These are phyloP conservation scores for Tremella fuciformis DNA, from an alignment of 768 basidiomycete genomes.

Conservation along the genomic window DNA sequence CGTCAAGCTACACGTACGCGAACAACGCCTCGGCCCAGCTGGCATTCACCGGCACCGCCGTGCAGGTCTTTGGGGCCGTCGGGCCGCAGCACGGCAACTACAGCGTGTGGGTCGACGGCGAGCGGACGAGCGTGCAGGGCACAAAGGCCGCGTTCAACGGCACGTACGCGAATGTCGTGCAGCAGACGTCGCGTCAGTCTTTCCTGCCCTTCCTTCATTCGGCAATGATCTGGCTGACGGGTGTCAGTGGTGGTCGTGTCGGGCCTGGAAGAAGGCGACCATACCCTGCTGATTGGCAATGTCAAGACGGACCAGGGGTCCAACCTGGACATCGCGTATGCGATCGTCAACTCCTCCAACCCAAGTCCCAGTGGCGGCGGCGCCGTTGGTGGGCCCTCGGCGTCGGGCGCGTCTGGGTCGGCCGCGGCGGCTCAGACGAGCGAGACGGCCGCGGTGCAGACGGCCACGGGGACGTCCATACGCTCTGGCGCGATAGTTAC, in stretches of 20 bases:
- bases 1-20: too few relatives aligned
- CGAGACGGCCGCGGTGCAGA: too few relatives aligned
- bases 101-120: neutral
- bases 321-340: neutral
- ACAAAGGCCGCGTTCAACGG: neutral
- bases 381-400: too few relatives aligned
- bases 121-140: neutral
- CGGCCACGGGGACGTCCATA: too few relatives aligned
- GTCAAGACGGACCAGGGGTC: neutral
- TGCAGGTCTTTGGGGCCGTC: neutral
- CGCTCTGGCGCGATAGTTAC: too few relatives aligned
- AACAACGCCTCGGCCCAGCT: too few relatives aligned
- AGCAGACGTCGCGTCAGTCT: neutral
- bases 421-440: too few relatives aligned
- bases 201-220: neutral
- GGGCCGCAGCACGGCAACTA: neutral
- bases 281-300: neutral
- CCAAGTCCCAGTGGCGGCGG: too few relatives aligned
- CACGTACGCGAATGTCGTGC: neutral
- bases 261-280: neutral
- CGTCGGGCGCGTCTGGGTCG: too few relatives aligned
- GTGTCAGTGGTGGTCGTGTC: neutral
- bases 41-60: neutral
- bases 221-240: neutral
- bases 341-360: slow-evolving; percentile 1